phyloP scores from a whole-genome alignment of 306 rosid species.

The Dalbergia cochinchinensis region DNA sequence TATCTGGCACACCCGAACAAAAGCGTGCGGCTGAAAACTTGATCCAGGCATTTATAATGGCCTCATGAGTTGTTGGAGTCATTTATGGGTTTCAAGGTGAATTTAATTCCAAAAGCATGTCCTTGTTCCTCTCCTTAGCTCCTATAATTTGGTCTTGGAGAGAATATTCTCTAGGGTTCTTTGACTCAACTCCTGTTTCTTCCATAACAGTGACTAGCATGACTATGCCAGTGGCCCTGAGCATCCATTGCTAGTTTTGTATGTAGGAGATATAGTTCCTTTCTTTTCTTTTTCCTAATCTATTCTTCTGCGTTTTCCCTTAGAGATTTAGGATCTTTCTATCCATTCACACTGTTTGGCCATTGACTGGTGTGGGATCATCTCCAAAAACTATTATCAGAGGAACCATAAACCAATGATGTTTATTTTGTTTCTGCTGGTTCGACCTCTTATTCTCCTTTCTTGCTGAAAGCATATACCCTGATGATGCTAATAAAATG shows the following conservation, averaged over 20 bases:
- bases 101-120: conserved; percentile 60
- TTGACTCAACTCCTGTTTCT: conserved; percentile 60
- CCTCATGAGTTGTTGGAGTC: conserved; percentile 65
- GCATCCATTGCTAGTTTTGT: conserved; percentile 57
- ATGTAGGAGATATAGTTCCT: conserved; percentile 60
- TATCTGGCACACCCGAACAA: conserved; percentile 93
- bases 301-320: conserved; percentile 65
- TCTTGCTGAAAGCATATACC: conserved; percentile 65
- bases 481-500: conserved; percentile 51
- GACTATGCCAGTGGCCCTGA: conserved; percentile 46
- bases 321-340: conserved; percentile 78
- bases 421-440: conserved; percentile 66
- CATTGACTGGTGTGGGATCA: conserved; percentile 55
- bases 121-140: conserved; percentile 68
- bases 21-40: conserved; percentile 96
- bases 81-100: conserved; percentile 64
- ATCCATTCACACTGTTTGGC: conserved; percentile 67
- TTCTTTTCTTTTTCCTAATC: conserved; percentile 53
- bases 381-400: conserved; percentile 56
- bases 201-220: conserved; percentile 55
- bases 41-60: conserved; percentile 98
- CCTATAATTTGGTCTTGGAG: conserved; percentile 72
- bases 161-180: conserved; percentile 60
- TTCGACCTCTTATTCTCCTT: conserved; percentile 64
- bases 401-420: conserved; percentile 55